Percentiles rank a stretch among this genome's conserved stretches.
These are phyloP conservation scores for Striga asiatica DNA, from an alignment of 257 asterid genomes.

Conservation along the genomic window DNA sequence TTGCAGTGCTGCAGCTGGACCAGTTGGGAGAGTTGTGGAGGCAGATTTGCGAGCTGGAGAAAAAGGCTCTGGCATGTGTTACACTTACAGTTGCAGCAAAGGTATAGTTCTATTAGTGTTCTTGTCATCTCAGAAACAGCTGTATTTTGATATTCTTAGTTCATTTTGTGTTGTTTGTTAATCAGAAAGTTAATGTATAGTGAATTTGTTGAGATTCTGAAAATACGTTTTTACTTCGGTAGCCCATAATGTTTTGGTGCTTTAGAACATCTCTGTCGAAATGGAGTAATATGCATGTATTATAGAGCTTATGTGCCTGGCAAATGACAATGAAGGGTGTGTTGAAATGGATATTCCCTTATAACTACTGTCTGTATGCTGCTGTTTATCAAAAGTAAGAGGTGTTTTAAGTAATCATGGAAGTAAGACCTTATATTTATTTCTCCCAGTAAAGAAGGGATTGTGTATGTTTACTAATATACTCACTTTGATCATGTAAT, in stretches of 20 bases:
- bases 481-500: too few species aligned
- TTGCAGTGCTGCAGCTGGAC: slow-evolving; percentile 99
- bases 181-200: background rate
- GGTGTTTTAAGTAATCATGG: background rate
- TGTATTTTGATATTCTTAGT: background rate
- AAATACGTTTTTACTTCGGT: background rate
- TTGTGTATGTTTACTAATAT: too few species aligned
- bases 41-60: slow-evolving; percentile 99
- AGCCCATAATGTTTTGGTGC: background rate
- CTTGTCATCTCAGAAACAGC: slow-evolving; percentile 1
- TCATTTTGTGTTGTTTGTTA: background rate
- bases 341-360: background rate
- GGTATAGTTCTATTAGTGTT: slow-evolving; percentile 32
- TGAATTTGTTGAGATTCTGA: background rate
- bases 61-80: slow-evolving; percentile 97
- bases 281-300: background rate
- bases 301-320: background rate
- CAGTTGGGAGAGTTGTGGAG: slow-evolving; percentile 91
- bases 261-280: too few species aligned
- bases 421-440: too few species aligned
- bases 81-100: slow-evolving; percentile 97
- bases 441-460: too few species aligned
- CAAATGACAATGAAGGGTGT: background rate
- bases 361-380: too few species aligned
- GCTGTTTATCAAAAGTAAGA: too few species aligned